Conservation (phyloP, 1,284 basidiomycete genomes). For the Rhodotorula sp. region DNA sequence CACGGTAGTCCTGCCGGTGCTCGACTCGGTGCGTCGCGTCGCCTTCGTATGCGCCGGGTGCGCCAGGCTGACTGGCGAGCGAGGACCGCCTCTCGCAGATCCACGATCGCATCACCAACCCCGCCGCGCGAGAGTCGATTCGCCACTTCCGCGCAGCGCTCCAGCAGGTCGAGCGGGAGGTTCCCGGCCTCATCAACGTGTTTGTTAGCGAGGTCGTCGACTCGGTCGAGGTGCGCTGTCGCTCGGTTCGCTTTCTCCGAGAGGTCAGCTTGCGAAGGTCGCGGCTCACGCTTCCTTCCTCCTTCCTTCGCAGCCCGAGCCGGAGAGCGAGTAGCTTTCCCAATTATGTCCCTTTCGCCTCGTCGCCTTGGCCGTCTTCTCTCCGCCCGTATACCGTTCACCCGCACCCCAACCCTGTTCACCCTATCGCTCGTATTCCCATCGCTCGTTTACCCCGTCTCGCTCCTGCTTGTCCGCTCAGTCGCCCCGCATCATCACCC, state of each 20-base stretch:
- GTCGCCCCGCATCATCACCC: not conserved
- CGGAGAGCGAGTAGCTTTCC: constrained; percentile 14
- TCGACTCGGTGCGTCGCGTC: constrained; percentile 71
- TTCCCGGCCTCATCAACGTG: constrained; percentile 54
- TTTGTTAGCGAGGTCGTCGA: constrained; percentile 57
- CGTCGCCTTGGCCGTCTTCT: not conserved
- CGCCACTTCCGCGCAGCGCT: constrained; percentile 83
- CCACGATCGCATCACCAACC: constrained; percentile 81
- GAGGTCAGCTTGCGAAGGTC: not conserved
- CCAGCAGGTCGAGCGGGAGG: constrained; percentile 81
- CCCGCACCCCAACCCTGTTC: not conserved
- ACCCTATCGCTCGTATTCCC: not conserved
- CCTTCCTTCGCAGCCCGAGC: constrained; percentile 28
- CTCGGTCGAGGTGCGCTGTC: constrained; percentile 31
- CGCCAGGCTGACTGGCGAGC: not conserved
- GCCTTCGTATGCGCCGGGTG: too few relatives aligned
- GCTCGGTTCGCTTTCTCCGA: not conserved
- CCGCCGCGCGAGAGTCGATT: constrained; percentile 79
- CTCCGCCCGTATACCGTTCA: not conserved
- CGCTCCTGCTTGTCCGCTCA: not conserved
- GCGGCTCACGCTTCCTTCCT: not conserved
- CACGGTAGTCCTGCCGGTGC: constrained; percentile 88
- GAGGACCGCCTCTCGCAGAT: constrained; percentile 58
- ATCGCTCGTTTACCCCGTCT: not conserved
- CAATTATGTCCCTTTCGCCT: not conserved